These are phyloP conservation scores for Hanseniaspora gamundiae DNA, from an alignment of 1,139 yeast species.

Conservation along the genomic window DNA sequence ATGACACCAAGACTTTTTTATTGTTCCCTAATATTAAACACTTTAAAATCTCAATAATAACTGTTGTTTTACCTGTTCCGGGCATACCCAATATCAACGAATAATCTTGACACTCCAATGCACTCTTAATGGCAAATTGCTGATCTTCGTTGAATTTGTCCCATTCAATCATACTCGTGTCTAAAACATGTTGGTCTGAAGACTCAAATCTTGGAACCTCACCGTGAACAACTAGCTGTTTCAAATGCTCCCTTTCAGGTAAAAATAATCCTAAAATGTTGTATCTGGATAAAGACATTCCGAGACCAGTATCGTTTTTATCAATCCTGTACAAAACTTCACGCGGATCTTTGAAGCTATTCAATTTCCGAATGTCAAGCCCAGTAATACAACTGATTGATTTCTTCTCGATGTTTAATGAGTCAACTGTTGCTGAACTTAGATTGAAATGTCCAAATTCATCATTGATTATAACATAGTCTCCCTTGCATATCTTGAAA, in stretches of 20 bases:
- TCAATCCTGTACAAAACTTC: constrained; percentile 49
- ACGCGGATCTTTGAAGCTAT: constrained; percentile 10
- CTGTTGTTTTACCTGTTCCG: constrained; percentile 95
- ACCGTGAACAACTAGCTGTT: constrained; percentile 47
- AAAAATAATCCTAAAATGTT: constrained; percentile 59
- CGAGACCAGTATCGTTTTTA: constrained; percentile 65
- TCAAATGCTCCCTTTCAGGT: constrained; percentile 13
- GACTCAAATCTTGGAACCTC: constrained; percentile 37
- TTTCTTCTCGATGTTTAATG: constrained; percentile 29
- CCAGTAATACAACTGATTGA: constrained; percentile 34
- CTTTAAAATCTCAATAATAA: constrained; percentile 64
- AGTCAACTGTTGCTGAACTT: constrained; percentile 46
- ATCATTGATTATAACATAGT: constrained; percentile 54
- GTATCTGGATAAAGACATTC: constrained; percentile 64
- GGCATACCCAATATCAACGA: constrained; percentile 91
- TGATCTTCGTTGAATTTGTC: constrained; percentile 56
- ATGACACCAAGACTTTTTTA: constrained; percentile 54
- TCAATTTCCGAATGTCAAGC: constrained; percentile 38
- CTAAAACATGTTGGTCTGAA: constrained; percentile 1
- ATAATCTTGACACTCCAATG: constrained; percentile 58
- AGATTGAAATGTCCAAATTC: constrained; percentile 69
- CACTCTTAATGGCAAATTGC: constrained; percentile 49
- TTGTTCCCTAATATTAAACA: constrained; percentile 48
- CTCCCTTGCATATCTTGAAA: constrained; percentile 8
- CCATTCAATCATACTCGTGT: constrained; percentile 5